A percentile compares a stretch with the other conserved stretches of the same genome.
These are phyloP conservation scores for Botrytis tulipae DNA, from an alignment of 2,329 filamentous ascomycete species.

Conservation along the genomic window DNA sequence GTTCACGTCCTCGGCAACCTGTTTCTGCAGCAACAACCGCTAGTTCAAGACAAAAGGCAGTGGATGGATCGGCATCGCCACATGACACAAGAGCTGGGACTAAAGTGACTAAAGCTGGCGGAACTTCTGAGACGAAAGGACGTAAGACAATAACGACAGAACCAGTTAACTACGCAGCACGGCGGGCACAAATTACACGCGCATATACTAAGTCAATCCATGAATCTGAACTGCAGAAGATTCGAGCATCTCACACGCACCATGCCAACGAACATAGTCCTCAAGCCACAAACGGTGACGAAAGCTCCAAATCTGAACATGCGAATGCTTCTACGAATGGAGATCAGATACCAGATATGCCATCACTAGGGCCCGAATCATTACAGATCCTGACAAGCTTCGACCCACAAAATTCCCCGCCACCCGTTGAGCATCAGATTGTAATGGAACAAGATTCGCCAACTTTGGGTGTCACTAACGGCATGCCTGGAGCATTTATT, in stretches of 20 bases:
- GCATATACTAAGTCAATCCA: slow-evolving; percentile 83
- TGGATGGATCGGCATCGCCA: slow-evolving; percentile 44
- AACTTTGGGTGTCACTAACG: slow-evolving; percentile 51
- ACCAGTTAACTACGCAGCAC: slow-evolving; percentile 80
- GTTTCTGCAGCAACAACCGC: slow-evolving; percentile 73
- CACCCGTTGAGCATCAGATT: slow-evolving; percentile 14
- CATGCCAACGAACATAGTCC: slow-evolving; percentile 29
- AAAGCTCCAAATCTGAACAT: neutral
- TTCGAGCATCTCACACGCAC: slow-evolving; percentile 44
- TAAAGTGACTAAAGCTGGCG: slow-evolving; percentile 34
- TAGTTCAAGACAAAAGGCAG: slow-evolving; percentile 64
- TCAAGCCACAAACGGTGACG: neutral
- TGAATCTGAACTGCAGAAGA: slow-evolving; percentile 61
- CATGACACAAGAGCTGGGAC: slow-evolving; percentile 33
- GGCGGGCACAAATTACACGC: slow-evolving; percentile 77
- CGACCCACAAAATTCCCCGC: slow-evolving; percentile 3
- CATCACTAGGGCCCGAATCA: slow-evolving; percentile 21
- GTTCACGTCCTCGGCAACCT: slow-evolving; percentile 76
- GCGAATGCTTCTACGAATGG: neutral
- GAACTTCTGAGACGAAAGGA: slow-evolving; percentile 40
- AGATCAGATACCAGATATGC: slow-evolving; percentile 19
- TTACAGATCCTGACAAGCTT: slow-evolving; percentile 36
- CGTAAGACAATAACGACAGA: slow-evolving; percentile 58
- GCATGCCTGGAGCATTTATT: slow-evolving; percentile 61
- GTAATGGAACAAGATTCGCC: slow-evolving; percentile 55